Evolutionary conservation across 257 asterid genomes (phyloP).

Genomic region (Nicotiana tabacum): DNA sequence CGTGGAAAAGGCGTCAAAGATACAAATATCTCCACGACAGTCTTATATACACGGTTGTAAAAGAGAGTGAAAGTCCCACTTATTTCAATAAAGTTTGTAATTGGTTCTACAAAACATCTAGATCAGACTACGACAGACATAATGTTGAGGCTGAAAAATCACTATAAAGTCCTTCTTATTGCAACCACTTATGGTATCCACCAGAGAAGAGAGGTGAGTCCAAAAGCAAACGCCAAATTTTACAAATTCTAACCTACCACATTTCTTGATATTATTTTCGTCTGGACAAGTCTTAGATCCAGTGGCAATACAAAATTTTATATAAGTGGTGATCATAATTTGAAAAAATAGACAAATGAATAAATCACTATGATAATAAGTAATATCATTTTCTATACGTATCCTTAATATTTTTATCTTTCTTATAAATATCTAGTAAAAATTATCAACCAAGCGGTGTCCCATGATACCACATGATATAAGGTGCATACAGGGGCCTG

Average conservation of each 20-base stretch:
- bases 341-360: no score
- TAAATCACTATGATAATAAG: no score
- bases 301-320: no score
- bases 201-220: neutral
- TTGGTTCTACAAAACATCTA: neutral
- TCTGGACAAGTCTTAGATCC: no score
- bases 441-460: no score
- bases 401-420: no score
- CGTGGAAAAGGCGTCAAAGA: neutral
- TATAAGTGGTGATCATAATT: no score
- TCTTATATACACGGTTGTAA: neutral
- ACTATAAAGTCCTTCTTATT: neutral
- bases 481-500: no score
- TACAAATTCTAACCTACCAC: neutral
- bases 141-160: neutral
- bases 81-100: neutral
- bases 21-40: neutral
- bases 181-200: neutral
- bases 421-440: no score
- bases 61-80: neutral
- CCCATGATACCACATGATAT: no score
- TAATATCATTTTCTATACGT: no score
- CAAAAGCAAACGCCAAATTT: neutral
- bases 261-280: neutral
- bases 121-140: neutral